Base-by-base conservation (phyloP, 106 monocot species). In the Acorus gramineus region DNA sequence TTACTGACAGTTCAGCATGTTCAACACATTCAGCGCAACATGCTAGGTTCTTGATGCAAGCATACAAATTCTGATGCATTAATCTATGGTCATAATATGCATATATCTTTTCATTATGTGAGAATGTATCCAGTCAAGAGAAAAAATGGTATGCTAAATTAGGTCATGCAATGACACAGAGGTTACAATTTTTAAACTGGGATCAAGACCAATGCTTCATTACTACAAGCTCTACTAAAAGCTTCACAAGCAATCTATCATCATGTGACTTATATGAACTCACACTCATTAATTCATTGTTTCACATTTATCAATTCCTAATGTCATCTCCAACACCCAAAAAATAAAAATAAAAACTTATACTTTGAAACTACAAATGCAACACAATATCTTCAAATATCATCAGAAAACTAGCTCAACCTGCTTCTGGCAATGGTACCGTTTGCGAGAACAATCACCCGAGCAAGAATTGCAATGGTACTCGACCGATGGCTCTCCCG, bases 391-490 rank as follows among this genome's bases (percentile, higher is more conserved):
- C 28, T 28, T 28, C 28, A 28, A 28, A 28, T 28, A 28, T 28
- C 28, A 28, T 28, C 28, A 28, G 28, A 28, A 28, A 28, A 28
- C 28, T 28, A 28, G 28, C 28, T 65, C 43, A 66, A 94, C 95
- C 95, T 96, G 84, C 60, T 75, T 96, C 53, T 84, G 86, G 75
- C 95, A 96, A 76, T 96, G 95, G 59, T 96, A 96, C 4, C 95
- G 86, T 60, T 87, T 90, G 53, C 85, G 80, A 47, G 95, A 96
- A 61, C 95, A 96, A 81, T 96, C 95, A 44, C 71, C 87, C 5
- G 90, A 82, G 67, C 95, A 96, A 42, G 95, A 96, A 64, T 96
- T 96, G 69, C 95, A 96, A 53, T 96, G 95, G 62, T 90, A 96
- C 67, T 95, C 94, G 14, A 95, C 90, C 9, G 90, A 96, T 63